Percentiles rank a stretch among this genome's conserved stretches.
Evolutionary conservation across 2,329 filamentous ascomycete species (phyloP).

Genomic region (Bipolaris sorokiniana): DNA sequence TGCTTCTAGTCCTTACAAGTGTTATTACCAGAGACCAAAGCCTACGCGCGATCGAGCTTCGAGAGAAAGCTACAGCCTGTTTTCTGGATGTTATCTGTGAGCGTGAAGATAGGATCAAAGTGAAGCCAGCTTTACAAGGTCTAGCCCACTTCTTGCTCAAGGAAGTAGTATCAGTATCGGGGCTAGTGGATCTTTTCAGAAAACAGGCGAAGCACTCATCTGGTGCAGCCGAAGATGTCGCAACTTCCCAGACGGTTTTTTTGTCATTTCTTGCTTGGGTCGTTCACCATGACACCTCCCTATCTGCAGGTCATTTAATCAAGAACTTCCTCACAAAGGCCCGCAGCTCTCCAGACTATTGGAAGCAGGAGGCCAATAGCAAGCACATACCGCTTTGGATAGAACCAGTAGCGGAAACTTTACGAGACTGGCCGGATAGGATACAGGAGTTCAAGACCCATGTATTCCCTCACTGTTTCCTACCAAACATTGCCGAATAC

Average conservation of each 20-base stretch:
- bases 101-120: slow-evolving; percentile 66
- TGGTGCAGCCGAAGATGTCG: neutral
- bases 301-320: slow-evolving; percentile 49
- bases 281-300: slow-evolving; percentile 49
- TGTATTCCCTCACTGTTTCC: slow-evolving; percentile 57
- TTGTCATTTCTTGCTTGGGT: slow-evolving; percentile 45
- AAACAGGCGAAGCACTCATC: slow-evolving; percentile 16
- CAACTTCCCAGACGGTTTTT: slow-evolving; percentile 30
- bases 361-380: neutral
- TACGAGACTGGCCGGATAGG: slow-evolving; percentile 45
- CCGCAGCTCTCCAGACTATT: slow-evolving; percentile 27
- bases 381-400: slow-evolving; percentile 46
- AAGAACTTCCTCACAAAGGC: slow-evolving; percentile 43
- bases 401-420: slow-evolving; percentile 42
- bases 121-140: slow-evolving; percentile 72
- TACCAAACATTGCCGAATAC: slow-evolving; percentile 49
- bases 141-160: slow-evolving; percentile 71
- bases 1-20: slow-evolving; percentile 51
- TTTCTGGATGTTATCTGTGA: slow-evolving; percentile 66
- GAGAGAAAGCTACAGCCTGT: slow-evolving; percentile 41
- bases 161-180: slow-evolving; percentile 55
- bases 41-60: slow-evolving; percentile 30
- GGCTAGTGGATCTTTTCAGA: slow-evolving; percentile 51
- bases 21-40: slow-evolving; percentile 42
- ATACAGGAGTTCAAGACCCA: slow-evolving; percentile 53